Evolutionary conservation across 106 monocot genomes (phyloP).

Genomic region (Dendrobium nobile): DNA sequence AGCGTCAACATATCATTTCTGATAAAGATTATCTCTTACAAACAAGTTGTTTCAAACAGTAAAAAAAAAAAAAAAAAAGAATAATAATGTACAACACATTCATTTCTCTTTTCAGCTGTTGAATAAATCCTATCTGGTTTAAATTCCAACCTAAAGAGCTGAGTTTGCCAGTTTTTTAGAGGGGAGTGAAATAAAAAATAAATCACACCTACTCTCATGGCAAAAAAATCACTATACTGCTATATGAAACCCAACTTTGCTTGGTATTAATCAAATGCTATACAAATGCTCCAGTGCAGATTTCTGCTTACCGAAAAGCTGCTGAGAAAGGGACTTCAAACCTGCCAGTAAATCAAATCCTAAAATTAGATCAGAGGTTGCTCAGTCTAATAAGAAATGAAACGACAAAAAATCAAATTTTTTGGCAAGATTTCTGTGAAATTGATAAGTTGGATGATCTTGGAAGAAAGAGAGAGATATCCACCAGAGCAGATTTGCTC

Average conservation of each 20-base stretch:
- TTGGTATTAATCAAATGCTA: slow-evolving; percentile 1
- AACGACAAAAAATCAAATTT: not conserved
- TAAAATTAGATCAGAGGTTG: not conserved
- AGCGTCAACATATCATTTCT: too few species aligned
- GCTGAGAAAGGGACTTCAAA: not conserved
- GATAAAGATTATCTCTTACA: too few species aligned
- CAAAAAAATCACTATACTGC: not conserved
- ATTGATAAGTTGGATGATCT: not conserved
- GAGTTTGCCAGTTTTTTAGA: not conserved
- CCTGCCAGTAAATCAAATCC: too few species aligned
- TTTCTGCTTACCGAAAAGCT: not conserved
- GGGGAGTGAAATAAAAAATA: slow-evolving; percentile 7
- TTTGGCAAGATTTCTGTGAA: too few species aligned
- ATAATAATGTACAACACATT: not conserved
- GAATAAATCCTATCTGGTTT: too few species aligned
- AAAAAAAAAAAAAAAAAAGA: not conserved
- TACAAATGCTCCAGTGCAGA: slow-evolving; percentile 1
- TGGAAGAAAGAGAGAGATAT: not conserved
- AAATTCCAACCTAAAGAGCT: not conserved
- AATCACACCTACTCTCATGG: slow-evolving; percentile 2
- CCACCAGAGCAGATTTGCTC: not conserved
- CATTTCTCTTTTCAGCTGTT: not conserved
- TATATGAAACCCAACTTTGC: not conserved
- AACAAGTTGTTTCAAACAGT: too few species aligned
- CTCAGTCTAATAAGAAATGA: not conserved